These are phyloP conservation scores for Acacia pycnantha DNA, from an alignment of 331 rosid genomes.

Conservation along the genomic window DNA sequence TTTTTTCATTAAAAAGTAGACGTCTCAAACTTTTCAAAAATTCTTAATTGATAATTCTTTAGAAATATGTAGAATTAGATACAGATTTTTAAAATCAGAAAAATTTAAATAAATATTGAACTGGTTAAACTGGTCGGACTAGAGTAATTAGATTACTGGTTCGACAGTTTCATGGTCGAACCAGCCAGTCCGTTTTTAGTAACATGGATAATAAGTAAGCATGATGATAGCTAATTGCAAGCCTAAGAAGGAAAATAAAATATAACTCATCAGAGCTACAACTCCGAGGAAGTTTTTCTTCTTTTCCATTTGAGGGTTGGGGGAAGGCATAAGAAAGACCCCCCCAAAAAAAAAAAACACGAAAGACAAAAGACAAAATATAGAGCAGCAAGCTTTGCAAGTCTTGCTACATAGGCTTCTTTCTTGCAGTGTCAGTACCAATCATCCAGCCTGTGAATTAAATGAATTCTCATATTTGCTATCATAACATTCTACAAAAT, in stretches of 20 bases:
- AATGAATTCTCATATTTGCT: conserved; percentile 20
- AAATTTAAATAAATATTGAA: too few species aligned
- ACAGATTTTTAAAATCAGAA: too few species aligned
- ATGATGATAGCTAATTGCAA: background rate
- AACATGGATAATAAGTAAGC: background rate
- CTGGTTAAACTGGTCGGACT: accelerated
- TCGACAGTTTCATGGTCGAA: too few species aligned
- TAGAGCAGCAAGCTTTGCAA: background rate
- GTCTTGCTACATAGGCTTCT: background rate
- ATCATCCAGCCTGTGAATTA: background rate
- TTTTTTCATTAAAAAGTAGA: too few species aligned
- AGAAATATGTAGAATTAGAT: too few species aligned
- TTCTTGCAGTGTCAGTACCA: background rate
- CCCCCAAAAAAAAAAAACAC: background rate
- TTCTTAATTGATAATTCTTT: too few species aligned
- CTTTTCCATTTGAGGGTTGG: background rate
- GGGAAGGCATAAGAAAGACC: background rate
- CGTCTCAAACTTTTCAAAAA: too few species aligned
- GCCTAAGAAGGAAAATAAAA: conserved; percentile 7
- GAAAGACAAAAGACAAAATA: background rate
- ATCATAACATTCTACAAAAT: conserved; percentile 17
- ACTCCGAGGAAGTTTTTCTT: background rate
- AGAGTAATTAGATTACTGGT: too few species aligned
- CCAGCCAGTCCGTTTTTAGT: too few species aligned
- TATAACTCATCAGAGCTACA: background rate